phyloP scores from a whole-genome alignment of 1,284 basidiomycete species.

The Mycosarcoma mackinlayi region DNA sequence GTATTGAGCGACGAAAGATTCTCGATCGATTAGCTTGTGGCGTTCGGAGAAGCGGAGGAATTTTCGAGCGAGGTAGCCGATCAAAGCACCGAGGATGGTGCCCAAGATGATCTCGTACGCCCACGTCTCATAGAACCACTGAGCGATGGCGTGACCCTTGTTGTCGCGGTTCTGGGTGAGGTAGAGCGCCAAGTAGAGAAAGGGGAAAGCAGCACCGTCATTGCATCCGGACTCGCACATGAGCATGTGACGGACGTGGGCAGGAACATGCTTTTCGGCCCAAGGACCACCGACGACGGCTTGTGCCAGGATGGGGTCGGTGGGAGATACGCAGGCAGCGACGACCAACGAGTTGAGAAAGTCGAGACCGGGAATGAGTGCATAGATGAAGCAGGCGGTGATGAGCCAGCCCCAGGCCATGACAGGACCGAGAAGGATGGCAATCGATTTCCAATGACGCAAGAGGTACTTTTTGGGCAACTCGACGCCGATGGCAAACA shows the following conservation, averaged over 20 bases:
- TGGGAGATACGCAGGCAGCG: slow-evolving; percentile 93
- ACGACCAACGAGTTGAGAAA: slow-evolving; percentile 69
- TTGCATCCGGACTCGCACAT: slow-evolving; percentile 92
- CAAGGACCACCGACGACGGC: slow-evolving; percentile 92
- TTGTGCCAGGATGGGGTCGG: slow-evolving; percentile 79
- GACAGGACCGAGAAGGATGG: slow-evolving; percentile 86
- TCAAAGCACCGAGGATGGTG: slow-evolving; percentile 79
- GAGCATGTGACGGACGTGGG: slow-evolving; percentile 91
- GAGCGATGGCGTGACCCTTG: slow-evolving; percentile 73
- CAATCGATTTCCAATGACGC: slow-evolving; percentile 87
- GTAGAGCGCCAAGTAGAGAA: slow-evolving; percentile 92
- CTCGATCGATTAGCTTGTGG: slow-evolving; percentile 89
- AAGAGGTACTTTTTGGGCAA: slow-evolving; percentile 76
- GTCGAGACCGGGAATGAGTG: slow-evolving; percentile 54
- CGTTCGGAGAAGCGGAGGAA: slow-evolving; percentile 95
- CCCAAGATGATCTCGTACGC: slow-evolving; percentile 86
- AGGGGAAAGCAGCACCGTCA: slow-evolving; percentile 82
- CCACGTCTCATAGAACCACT: slow-evolving; percentile 67
- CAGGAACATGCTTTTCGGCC: slow-evolving; percentile 97
- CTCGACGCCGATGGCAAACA: slow-evolving; percentile 93
- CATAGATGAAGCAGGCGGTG: slow-evolving; percentile 73
- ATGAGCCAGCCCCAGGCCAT: slow-evolving; percentile 89
- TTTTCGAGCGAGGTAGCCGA: slow-evolving; percentile 87
- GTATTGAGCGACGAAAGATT: slow-evolving; percentile 91
- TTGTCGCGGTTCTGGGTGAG: slow-evolving; percentile 79